phyloP scores from a whole-genome alignment of 2,329 filamentous ascomycete species.

The Xylariaceae sp. region DNA sequence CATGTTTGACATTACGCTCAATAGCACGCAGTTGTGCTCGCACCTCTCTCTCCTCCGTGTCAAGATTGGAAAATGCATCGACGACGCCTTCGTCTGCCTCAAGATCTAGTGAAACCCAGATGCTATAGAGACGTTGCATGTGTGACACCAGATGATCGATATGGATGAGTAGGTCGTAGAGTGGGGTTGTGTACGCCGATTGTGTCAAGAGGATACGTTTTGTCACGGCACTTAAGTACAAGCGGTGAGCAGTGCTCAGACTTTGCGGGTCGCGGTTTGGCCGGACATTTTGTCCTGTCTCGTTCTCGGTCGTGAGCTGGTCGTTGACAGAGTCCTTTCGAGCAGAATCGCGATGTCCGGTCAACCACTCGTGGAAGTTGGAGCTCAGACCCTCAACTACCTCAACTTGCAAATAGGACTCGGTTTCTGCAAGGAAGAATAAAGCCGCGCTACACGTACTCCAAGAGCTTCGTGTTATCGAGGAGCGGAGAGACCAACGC shows the following conservation, averaged over 20 bases:
- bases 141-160: slow-evolving; percentile 81
- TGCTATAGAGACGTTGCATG: slow-evolving; percentile 69
- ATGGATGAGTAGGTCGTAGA: slow-evolving; percentile 67
- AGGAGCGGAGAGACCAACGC: slow-evolving; percentile 61
- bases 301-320: slow-evolving; percentile 17
- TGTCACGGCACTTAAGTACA: slow-evolving; percentile 69
- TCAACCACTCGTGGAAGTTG: slow-evolving; percentile 75
- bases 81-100: slow-evolving; percentile 80
- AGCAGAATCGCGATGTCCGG: slow-evolving; percentile 34
- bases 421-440: slow-evolving; percentile 85
- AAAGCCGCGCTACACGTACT: slow-evolving; percentile 83
- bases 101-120: slow-evolving; percentile 77
- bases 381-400: slow-evolving; percentile 80
- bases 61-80: slow-evolving; percentile 69
- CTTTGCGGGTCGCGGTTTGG: slow-evolving; percentile 75
- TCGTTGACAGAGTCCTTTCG: slow-evolving; percentile 13
- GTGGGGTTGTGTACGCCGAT: slow-evolving; percentile 55
- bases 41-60: slow-evolving; percentile 69
- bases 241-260: slow-evolving; percentile 73
- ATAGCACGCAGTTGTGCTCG: slow-evolving; percentile 62
- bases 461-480: slow-evolving; percentile 79
- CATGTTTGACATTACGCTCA: slow-evolving; percentile 62
- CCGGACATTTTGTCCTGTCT: slow-evolving; percentile 11
- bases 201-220: slow-evolving; percentile 63
- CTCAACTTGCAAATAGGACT: slow-evolving; percentile 86